These are phyloP conservation scores for Arxiozyma heterogenica DNA, from an alignment of 1,139 yeast genomes.

Conservation along the genomic window DNA sequence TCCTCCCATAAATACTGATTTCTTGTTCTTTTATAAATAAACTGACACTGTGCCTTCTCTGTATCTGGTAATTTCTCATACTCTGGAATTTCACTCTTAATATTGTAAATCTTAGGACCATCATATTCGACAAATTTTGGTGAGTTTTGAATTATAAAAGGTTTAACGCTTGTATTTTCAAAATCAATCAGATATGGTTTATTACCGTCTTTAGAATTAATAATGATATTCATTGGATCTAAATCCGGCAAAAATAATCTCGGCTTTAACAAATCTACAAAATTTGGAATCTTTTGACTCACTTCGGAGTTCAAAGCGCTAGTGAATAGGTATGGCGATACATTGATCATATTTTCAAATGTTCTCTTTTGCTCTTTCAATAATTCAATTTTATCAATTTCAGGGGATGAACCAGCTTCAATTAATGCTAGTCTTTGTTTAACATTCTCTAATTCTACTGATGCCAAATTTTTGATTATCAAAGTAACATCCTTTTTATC, in stretches of 20 bases:
- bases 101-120: conserved; percentile 75
- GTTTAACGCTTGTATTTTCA: conserved; percentile 72
- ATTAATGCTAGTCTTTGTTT: conserved; percentile 46
- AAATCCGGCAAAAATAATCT: conserved; percentile 73
- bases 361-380: conserved; percentile 46
- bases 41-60: conserved; percentile 73
- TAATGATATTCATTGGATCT: conserved; percentile 79
- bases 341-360: conserved; percentile 47
- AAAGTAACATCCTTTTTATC: conserved; percentile 43
- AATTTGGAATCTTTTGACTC: conserved; percentile 47
- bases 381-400: conserved; percentile 34
- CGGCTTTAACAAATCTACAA: conserved; percentile 57
- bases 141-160: conserved; percentile 65
- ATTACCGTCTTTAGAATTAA: conserved; percentile 34
- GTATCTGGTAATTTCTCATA: conserved; percentile 57
- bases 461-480: conserved; percentile 54
- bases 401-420: conserved; percentile 44
- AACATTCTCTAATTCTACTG: conserved; percentile 56
- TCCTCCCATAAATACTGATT: conserved; percentile 85
- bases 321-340: conserved; percentile 51
- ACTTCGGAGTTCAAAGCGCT: conserved; percentile 18
- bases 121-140: conserved; percentile 80
- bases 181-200: conserved; percentile 58
- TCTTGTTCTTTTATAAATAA: conserved; percentile 82
- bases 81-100: conserved; percentile 65